Evolutionary conservation across 2,329 filamentous ascomycete species (phyloP).

Genomic region (Hypocrella siamensis): DNA sequence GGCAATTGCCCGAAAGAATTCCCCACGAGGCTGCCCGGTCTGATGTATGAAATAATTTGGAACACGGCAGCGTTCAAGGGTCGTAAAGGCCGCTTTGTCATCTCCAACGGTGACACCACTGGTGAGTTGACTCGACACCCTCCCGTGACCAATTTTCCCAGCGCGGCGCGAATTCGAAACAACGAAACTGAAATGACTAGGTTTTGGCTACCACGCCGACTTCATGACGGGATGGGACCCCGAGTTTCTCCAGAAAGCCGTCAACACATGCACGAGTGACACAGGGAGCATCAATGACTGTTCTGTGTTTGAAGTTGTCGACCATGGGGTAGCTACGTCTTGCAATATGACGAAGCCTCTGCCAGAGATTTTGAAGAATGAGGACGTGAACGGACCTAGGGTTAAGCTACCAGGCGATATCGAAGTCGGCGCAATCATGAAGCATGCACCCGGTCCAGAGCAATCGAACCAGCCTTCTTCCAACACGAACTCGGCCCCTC

Average conservation of each 20-base stretch:
- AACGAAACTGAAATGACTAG: constrained; percentile 19
- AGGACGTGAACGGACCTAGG: constrained; percentile 42
- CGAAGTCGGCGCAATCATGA: constrained; percentile 7
- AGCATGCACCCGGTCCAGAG: not conserved
- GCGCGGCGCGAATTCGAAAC: not conserved
- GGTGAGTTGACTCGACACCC: constrained; percentile 26
- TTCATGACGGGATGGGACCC: constrained; percentile 68
- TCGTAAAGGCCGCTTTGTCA: constrained; percentile 51
- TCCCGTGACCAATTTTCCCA: not conserved
- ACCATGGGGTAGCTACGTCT: constrained; percentile 34
- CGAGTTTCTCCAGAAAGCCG: constrained; percentile 52
- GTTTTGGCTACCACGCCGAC: constrained; percentile 64
- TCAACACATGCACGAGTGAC: constrained; percentile 56
- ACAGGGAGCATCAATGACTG: constrained; percentile 61
- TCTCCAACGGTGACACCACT: constrained; percentile 64
- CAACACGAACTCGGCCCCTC: constrained; percentile 17
- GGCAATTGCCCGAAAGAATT: constrained; percentile 60
- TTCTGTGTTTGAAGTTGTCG: constrained; percentile 55
- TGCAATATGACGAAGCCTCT: constrained; percentile 45
- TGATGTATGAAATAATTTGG: constrained; percentile 83
- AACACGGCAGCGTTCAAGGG: constrained; percentile 50
- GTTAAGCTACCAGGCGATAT: constrained; percentile 51
- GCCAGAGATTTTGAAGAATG: constrained; percentile 36
- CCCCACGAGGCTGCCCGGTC: constrained; percentile 50
- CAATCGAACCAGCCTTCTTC: constrained; percentile 3